Evolutionary conservation across 805 yeast genomes (phyloP).

Genomic region (Cyberlindnera maclurae): DNA sequence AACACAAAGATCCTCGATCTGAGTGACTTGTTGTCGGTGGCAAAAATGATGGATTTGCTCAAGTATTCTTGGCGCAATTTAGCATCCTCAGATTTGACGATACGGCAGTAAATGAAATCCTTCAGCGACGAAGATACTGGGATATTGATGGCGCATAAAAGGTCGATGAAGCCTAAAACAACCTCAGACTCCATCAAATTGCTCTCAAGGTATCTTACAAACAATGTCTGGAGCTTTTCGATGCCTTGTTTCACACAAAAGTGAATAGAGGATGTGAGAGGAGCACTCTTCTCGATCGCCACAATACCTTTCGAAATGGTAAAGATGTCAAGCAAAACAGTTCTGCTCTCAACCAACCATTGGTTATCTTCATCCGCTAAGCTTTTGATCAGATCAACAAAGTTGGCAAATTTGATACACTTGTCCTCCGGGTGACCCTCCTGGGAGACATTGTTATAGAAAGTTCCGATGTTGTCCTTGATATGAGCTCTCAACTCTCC

Average conservation of each 20-base stretch:
- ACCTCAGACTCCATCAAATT: constrained; percentile 31
- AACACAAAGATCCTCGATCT: constrained; percentile 56
- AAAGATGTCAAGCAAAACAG: constrained; percentile 36
- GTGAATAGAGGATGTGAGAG: constrained; percentile 52
- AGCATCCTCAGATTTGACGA: constrained; percentile 45
- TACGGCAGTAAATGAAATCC: constrained; percentile 47
- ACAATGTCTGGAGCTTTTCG: constrained; percentile 47
- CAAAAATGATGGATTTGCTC: constrained; percentile 41
- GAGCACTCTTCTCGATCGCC: constrained; percentile 31
- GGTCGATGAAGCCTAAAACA: constrained; percentile 35
- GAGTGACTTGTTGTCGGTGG: constrained; percentile 38
- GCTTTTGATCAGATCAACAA: constrained; percentile 57
- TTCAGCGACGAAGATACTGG: constrained; percentile 42
- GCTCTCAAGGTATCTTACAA: constrained; percentile 30
- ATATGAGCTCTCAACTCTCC: constrained; percentile 49
- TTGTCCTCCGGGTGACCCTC: constrained; percentile 48
- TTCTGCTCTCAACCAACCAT: constrained; percentile 54
- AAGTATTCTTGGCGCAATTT: constrained; percentile 45
- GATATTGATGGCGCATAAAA: constrained; percentile 38
- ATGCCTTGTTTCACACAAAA: constrained; percentile 69
- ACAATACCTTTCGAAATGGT: constrained; percentile 38
- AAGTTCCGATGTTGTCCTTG: constrained; percentile 41
- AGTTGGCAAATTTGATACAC: constrained; percentile 63
- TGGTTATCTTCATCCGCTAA: constrained; percentile 40
- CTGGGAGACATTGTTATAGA: constrained; percentile 40